Base-by-base conservation (phyloP, 2,329 filamentous ascomycete species). In the Dactylellina sp. region DNA sequence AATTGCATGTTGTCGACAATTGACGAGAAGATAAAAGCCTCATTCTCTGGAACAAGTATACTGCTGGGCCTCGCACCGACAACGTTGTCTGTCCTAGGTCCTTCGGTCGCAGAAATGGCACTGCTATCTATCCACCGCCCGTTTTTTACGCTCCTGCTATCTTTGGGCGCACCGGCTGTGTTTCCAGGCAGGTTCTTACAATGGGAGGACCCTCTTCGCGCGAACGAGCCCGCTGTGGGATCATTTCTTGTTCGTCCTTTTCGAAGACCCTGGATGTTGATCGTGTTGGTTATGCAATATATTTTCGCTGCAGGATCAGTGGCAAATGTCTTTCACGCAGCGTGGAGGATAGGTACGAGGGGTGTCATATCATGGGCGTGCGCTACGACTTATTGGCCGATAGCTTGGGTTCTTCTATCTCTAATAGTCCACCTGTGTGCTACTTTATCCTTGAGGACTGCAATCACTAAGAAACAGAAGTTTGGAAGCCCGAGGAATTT, bases 141-240 rank as follows among this genome's bases (percentile, higher is more conserved):
- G 7, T 46, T 63, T 7, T 18, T 55, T 11, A 63, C 47, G 11
- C 37, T 63, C 2, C 25, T 63, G 2, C 11, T 63, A 18, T 63
- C 60, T 0, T 25, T 32, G 28, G 60, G 60, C 9, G 60, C 60
- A 24, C 60, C 60, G 14, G 60, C 47, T 0, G 47, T 63, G 35
- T 63, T 63, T 18, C 60, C 60, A 5, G 60, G 60, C 3, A n/a
- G 60, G 25, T 63, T 63, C 16, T 46, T 63, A 7, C 60, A 63
- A 7, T 55, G 49, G 60, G 60, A 63, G 22, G 60, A 63, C 46
- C 60, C 60, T 7, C 39, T 63, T 22, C 32, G 39, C n/a, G 60
- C 49, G 1, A 63, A 63, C 37, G 60, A 63, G n/a, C 60, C 60
- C 4, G 47, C 47, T 6, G 47, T 63, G 22, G 60, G 60, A 16